Evolutionary conservation across 2,329 filamentous ascomycete species (phyloP).

Genomic region (Teratosphaeria epicoccoides): DNA sequence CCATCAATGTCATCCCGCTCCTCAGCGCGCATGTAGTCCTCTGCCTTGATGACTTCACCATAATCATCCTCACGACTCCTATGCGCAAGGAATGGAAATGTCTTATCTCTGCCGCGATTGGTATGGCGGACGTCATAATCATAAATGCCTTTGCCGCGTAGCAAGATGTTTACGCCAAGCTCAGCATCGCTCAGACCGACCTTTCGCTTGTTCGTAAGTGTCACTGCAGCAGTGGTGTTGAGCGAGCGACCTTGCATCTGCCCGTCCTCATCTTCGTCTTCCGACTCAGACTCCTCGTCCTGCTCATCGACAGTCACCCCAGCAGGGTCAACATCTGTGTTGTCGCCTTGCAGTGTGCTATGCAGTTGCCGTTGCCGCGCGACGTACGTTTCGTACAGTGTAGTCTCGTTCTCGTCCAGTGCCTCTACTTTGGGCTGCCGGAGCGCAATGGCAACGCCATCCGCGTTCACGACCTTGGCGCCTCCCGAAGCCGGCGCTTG

Average conservation of each 20-base stretch:
- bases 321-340: constrained; percentile 58
- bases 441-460: constrained; percentile 41
- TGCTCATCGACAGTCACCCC: constrained; percentile 52
- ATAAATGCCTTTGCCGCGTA: constrained; percentile 73
- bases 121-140: constrained; percentile 77
- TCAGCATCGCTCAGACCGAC: constrained; percentile 69
- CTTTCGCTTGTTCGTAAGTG: constrained; percentile 70
- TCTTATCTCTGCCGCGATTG: constrained; percentile 83
- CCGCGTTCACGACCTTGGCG: constrained; percentile 42
- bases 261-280: constrained; percentile 80
- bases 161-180: constrained; percentile 77
- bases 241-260: constrained; percentile 87
- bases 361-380: constrained; percentile 81
- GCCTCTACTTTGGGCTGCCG: constrained; percentile 41
- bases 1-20: constrained; percentile 70
- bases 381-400: constrained; percentile 82
- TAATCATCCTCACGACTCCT: constrained; percentile 79
- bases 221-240: constrained; percentile 76
- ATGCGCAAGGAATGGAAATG: constrained; percentile 78
- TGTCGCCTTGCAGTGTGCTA: constrained; percentile 63
- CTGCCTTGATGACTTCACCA: constrained; percentile 83
- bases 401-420: constrained; percentile 68
- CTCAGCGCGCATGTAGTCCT: constrained; percentile 87
- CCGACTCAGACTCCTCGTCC: constrained; percentile 74
- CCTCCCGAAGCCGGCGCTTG: constrained; percentile 22